Conservation (phyloP, 139 green algal genomes). For the Protoeuglena noctilucae region DNA sequence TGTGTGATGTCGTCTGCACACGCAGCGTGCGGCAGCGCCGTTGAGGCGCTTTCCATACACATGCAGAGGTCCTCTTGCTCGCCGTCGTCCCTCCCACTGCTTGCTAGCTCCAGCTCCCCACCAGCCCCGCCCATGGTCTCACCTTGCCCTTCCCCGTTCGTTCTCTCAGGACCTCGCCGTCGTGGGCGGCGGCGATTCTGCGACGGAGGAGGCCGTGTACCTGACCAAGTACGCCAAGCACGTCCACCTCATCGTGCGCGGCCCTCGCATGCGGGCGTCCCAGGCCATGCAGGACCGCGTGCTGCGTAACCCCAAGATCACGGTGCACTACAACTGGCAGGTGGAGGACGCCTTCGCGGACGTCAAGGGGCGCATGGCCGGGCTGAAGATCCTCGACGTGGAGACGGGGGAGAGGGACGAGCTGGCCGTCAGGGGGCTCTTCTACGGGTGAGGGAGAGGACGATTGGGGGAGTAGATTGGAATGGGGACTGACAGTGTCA, state of each 20-base stretch:
- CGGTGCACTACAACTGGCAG: conserved; percentile 62
- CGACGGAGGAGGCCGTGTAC: conserved; percentile 89
- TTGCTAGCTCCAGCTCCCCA: too few species aligned
- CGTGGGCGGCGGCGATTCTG: conserved; percentile 89
- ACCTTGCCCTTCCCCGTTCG: too few species aligned
- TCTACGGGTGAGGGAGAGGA: too few species aligned
- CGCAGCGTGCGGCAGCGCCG: too few species aligned
- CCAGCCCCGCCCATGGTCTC: too few species aligned
- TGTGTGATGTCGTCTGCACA: too few species aligned
- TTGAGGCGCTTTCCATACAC: too few species aligned
- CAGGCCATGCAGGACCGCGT: conserved; percentile 68
- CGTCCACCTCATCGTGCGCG: conserved; percentile 86
- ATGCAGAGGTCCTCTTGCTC: not conserved
- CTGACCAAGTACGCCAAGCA: conserved; percentile 91
- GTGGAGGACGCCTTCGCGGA: conserved; percentile 61
- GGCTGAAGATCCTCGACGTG: conserved; percentile 1
- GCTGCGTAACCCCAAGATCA: conserved; percentile 18
- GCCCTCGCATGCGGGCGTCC: conserved; percentile 54
- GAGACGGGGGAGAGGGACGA: conserved; percentile 28
- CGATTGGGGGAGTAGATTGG: too few species aligned
- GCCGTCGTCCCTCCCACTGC: not conserved
- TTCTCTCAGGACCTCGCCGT: conserved; percentile 78
- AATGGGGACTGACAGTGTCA: too few species aligned
- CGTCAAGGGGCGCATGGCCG: conserved; percentile 18
- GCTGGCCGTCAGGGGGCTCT: conserved; percentile 67